Evolutionary conservation across 1,284 basidiomycete species (phyloP).

Genomic region (Flammula alnicola): DNA sequence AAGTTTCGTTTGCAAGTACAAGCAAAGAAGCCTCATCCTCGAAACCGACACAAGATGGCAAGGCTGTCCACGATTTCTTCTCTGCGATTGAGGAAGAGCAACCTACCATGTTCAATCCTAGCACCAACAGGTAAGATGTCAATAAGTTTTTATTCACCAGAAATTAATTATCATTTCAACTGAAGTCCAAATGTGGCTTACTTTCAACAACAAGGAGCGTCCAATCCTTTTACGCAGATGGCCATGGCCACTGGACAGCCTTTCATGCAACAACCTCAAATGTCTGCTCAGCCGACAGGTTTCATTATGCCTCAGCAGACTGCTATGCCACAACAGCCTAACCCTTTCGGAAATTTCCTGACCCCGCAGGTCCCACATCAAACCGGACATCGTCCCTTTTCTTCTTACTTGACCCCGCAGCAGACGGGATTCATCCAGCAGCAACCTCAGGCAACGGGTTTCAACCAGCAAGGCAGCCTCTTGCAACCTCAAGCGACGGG

Average conservation of each 20-base stretch:
- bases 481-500: constrained; percentile 69
- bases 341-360: constrained; percentile 47
- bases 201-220: constrained; percentile 65
- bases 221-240: constrained; percentile 82
- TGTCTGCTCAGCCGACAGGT: constrained; percentile 65
- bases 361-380: constrained; percentile 39
- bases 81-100: constrained; percentile 87
- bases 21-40: constrained; percentile 28
- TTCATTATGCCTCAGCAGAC: constrained; percentile 52
- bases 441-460: constrained; percentile 18
- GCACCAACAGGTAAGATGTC: constrained; percentile 52
- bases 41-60: constrained; percentile 22
- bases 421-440: constrained; percentile 36
- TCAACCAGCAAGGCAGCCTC: constrained; percentile 21
- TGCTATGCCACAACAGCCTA: constrained; percentile 45
- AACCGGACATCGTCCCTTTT: constrained; percentile 58
- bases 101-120: constrained; percentile 72
- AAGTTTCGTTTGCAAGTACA: constrained; percentile 29
- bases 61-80: constrained; percentile 86
- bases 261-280: constrained; percentile 41
- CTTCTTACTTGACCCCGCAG: constrained; percentile 56
- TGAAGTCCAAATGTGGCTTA: constrained; percentile 56
- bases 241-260: constrained; percentile 53
- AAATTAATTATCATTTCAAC: constrained; percentile 6
- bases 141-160: constrained; percentile 6